phyloP scores from a whole-genome alignment of 2,329 filamentous ascomycete genomes.

The Biscogniauxia mediterranea region DNA sequence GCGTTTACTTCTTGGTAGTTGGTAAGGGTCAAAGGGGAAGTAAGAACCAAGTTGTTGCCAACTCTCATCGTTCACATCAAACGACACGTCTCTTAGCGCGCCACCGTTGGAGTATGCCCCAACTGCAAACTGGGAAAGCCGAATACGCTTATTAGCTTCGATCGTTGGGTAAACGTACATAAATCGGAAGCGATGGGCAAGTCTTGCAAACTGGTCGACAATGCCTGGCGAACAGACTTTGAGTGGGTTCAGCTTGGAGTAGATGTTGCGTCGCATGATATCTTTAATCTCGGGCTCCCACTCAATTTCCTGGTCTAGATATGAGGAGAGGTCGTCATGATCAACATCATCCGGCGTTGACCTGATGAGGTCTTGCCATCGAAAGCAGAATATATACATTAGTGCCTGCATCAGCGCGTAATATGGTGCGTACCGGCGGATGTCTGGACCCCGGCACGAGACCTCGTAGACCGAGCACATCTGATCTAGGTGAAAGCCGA shows the following conservation, averaged over 20 bases:
- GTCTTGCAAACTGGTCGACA: slow-evolving; percentile 85
- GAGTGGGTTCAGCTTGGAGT: slow-evolving; percentile 87
- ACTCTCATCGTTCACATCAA: slow-evolving; percentile 64
- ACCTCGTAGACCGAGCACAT: slow-evolving; percentile 72
- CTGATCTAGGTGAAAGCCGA: slow-evolving; percentile 73
- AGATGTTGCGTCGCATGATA: slow-evolving; percentile 73
- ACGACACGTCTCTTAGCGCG: slow-evolving; percentile 51
- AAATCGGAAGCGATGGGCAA: slow-evolving; percentile 81
- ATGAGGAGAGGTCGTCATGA: slow-evolving; percentile 59
- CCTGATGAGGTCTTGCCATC: slow-evolving; percentile 85
- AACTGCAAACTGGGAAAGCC: slow-evolving; percentile 68
- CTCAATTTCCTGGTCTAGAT: slow-evolving; percentile 67
- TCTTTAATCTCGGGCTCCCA: slow-evolving; percentile 77
- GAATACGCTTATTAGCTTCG: slow-evolving; percentile 87
- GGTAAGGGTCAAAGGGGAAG: slow-evolving; percentile 97
- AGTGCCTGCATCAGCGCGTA: slow-evolving; percentile 87
- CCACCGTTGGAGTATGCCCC: slow-evolving; percentile 56
- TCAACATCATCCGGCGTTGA: slow-evolving; percentile 59
- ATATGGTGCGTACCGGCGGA: slow-evolving; percentile 78
- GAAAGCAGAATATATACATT: slow-evolving; percentile 95
- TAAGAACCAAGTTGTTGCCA: slow-evolving; percentile 88
- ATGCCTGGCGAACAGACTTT: slow-evolving; percentile 92
- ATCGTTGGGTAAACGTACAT: slow-evolving; percentile 87
- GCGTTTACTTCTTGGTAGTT: slow-evolving; percentile 78
- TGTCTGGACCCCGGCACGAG: slow-evolving; percentile 77